Base-by-base conservation (phyloP, 805 yeast species). In the Candida khao-thaluensis region DNA sequence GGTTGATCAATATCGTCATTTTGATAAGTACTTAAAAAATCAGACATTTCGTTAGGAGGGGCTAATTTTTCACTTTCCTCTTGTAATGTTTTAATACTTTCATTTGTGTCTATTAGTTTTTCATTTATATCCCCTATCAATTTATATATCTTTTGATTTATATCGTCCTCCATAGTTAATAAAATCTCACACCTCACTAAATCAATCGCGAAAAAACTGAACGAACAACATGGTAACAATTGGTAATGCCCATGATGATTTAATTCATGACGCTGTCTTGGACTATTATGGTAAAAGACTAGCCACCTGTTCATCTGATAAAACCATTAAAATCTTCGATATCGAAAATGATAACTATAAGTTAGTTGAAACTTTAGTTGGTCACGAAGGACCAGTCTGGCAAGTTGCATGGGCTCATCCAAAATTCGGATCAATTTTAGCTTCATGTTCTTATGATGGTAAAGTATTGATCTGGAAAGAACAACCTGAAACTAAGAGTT, bases 361-460 rank as follows among this genome's bases (percentile, higher is more conserved):
- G 57, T 71, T 89, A 37, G 74, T 84, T 14, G 96, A 89, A 50
- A 90, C 98, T 1, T 70, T 93, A 47, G 72, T 77, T 35, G 97
- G 95, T 26, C 99, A 93, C 62, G 96, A 89, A 47, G 99, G 98
- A 23, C 98, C 99, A 9, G 97, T 93, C 34, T 93, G 99, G 99
- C 96, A 91, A 66, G 95, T 89, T 15, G 79, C 87, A 39, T 93
- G 99, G 99, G 98, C 98, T 2, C 99, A 93, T 60, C 99, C 99
- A 22, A 91, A 91, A 62, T 93, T 91, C 57, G 99, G 99, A 27
- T 83, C 88, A 10, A 87, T 91, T 47, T 72, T 93, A 48, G 99
- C 99, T 1, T 84, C 95, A 17, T 87, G 95, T 52, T 88, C 96
- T 1, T 93, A 88, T 57, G 97, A 93, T 59, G 99, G 99, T 39